phyloP scores from a whole-genome alignment of 2,329 filamentous ascomycete genomes.

The Colletotrichum trifolii region DNA sequence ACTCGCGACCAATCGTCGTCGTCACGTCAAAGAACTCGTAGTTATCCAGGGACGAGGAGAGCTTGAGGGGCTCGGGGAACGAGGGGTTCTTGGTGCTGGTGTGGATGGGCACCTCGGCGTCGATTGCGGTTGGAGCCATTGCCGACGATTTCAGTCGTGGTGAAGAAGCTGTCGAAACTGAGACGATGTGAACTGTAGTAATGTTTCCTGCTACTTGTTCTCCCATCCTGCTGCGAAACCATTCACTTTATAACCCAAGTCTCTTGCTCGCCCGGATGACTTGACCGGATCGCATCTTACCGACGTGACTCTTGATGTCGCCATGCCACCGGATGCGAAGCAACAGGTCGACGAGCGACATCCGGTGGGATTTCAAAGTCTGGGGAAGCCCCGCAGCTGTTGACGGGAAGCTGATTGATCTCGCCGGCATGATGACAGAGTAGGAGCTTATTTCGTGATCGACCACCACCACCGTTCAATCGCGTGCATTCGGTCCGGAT shows the following conservation, averaged over 20 bases:
- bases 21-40: conserved; percentile 62
- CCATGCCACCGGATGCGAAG: conserved; percentile 12
- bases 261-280: background rate
- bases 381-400: background rate
- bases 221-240: background rate
- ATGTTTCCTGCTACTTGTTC: background rate
- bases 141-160: background rate
- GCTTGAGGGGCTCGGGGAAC: conserved; percentile 42
- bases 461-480: conserved; percentile 11
- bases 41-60: conserved; percentile 52
- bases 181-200: background rate
- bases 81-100: conserved; percentile 17
- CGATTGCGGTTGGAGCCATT: conserved; percentile 37
- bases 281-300: conserved; percentile 10
- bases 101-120: conserved; percentile 28
- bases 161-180: background rate
- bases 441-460: conserved; percentile 35
- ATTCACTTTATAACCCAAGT: conserved; percentile 20
- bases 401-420: background rate
- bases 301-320: background rate
- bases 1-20: conserved; percentile 67
- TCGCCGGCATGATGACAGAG: conserved; percentile 25
- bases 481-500: conserved; percentile 29
- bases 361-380: background rate
- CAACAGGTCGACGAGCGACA: conserved; percentile 10